Evolutionary conservation across 2,329 filamentous ascomycete species (phyloP), one percentile per base, ranked within the genome.

Genomic region (Botrytis paeoniae): DNA sequence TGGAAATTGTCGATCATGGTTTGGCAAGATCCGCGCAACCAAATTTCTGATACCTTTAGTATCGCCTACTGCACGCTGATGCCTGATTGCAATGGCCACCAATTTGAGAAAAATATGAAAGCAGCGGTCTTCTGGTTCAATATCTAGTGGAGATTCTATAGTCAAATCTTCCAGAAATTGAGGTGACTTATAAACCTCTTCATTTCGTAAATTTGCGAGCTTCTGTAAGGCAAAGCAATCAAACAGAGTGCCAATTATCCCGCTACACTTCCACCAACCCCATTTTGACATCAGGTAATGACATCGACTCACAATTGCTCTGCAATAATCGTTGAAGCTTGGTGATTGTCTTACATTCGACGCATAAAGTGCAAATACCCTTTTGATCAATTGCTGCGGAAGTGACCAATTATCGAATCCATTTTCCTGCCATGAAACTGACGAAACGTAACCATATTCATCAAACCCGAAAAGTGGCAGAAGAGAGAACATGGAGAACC

Each of bases 31-130:
- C 41, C 90, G 86, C 22, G 88, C 84, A 12, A 91, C 84, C 29
- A 92, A 78, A 75, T 91, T 92, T 32, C 85, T 84, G 72, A 91
- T 85, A 64, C 90, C 87, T 59, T 89, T 92, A 18, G 80, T 78
- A 18, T 86, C 83, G 3, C 83, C 85, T n/a, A 82, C 80, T 7
- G 83, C 81, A 45, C 82, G 82, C 57, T 91, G 82, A 62, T 85
- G 85, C 63, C 84, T 83, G 61, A 92, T 88, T 51, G 86, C 85
- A 66, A 90, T 77, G 1, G 86, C 89, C 51, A 92, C 80, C 25
- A 91, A 84, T 78, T 92, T 92, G 69, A 92, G 83, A 70, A 92
- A 90, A 35, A 92, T 86, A 78, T 92, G 89, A 76, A 92, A 92
- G 77, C 89, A 91, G 32, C 84, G 84, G 77, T 92, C 90, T 60